Base-by-base conservation (phyloP, 768 basidiomycete genomes). In the Rhizopogon sp. region DNA sequence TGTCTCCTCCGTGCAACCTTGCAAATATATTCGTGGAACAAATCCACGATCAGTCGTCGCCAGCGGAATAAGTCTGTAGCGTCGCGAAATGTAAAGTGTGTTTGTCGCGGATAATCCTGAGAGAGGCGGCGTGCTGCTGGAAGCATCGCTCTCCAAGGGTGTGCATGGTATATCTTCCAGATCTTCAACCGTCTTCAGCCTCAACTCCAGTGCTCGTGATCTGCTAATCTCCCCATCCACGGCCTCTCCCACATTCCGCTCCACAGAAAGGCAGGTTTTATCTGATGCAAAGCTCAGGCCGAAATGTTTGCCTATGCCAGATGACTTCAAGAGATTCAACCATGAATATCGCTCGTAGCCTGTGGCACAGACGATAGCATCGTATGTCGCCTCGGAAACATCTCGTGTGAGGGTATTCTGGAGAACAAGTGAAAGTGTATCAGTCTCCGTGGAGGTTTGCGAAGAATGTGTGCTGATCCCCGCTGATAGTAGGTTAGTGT, bases 311-410 rank as follows among this genome's bases (percentile, higher is more conserved):
- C 69, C 74, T 54, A 79, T 58, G 47, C 57, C 54, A 39, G 79
- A 78, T 22, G 70, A 56, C 25, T 72, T 69, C 57, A 80, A 62
- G 35, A 80, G 64, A 25, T 71, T 63, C 44, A 76, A 58, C 79
- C 79, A 81, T 0, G 70, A 66, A n/a, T 72, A 67, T 28, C 79
- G 74, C 55, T 79, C 74, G 61, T 82, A 82, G 14, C 80, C 81
- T 7, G 81, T 82, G 1, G 79, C 80, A 63, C 76, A 80, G 51
- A 82, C 63, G 60, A 82, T 63, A 25, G 65, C 70, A 61, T 82
- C 78, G 64, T 81, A 82, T 29, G 62, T 62, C 39, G 60, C 55
- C 44, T 71, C 64, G 10, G 62, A 58, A 53, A 68, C 60, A 16
- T 68, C 62, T 11, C 64, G 67, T 17, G 68, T 71, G 49, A 77